Evolutionary conservation across 176 grass and related monocot genomes (phyloP).

Genomic region (Guadua angustifolia): DNA sequence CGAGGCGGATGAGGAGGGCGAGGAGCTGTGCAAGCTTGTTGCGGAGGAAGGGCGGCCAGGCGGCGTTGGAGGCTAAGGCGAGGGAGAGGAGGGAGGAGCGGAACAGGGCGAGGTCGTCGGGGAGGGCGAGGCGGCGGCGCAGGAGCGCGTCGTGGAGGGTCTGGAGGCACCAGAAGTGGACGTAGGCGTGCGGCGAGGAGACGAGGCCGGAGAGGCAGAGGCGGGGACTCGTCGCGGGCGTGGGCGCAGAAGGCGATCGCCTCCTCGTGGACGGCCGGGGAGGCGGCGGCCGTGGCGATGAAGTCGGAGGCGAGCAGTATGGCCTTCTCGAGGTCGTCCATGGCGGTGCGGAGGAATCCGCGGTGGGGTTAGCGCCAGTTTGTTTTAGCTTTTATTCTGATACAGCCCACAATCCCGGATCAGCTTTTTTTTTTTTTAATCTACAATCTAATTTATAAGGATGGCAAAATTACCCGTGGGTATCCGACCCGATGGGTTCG

Average conservation of each 20-base stretch:
- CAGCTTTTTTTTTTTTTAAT: too few relatives aligned
- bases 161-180: slow-evolving; percentile 97
- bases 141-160: slow-evolving; percentile 71
- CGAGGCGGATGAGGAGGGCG: slow-evolving; percentile 74
- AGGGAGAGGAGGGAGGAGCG: slow-evolving; percentile 82
- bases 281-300: slow-evolving; percentile 42
- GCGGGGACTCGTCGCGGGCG: slow-evolving; percentile 62
- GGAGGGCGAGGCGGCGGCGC: slow-evolving; percentile 56
- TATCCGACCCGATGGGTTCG: too few relatives aligned
- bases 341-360: slow-evolving; percentile 62
- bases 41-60: slow-evolving; percentile 69
- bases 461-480: too few relatives aligned
- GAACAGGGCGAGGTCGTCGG: slow-evolving; percentile 60
- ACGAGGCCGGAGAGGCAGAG: slow-evolving; percentile 80
- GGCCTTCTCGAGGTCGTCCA: slow-evolving; percentile 97
- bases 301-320: slow-evolving; percentile 79
- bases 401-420: too few relatives aligned
- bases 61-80: slow-evolving; percentile 49
- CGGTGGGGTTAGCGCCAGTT: slow-evolving; percentile 44
- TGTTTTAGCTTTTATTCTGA: too few relatives aligned
- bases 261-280: slow-evolving; percentile 63
- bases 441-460: too few relatives aligned
- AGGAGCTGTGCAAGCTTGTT: slow-evolving; percentile 93
- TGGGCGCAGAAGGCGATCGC: slow-evolving; percentile 81
- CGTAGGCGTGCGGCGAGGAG: slow-evolving; percentile 57